These are phyloP conservation scores for Trypanosoma congolense DNA, from an alignment of 208 protist genomes.

Conservation along the genomic window DNA sequence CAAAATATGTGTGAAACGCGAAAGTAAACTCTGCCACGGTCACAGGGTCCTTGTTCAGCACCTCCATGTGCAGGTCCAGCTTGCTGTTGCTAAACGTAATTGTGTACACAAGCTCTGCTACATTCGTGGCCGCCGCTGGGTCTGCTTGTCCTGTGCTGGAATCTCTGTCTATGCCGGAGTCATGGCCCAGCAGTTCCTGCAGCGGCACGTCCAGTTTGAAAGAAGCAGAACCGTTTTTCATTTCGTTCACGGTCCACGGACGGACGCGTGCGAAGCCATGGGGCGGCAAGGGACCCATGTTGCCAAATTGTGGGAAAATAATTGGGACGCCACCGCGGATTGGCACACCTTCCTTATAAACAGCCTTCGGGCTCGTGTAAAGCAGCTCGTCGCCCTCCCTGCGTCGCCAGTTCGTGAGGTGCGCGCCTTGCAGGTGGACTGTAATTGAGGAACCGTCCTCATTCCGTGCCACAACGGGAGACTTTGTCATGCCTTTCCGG, in stretches of 20 bases:
- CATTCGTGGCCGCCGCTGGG: neutral
- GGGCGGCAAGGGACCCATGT: slow-evolving; percentile 47
- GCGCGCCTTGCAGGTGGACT: slow-evolving; percentile 82
- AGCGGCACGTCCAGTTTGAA: slow-evolving; percentile 14
- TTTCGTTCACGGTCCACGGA: slow-evolving; percentile 18
- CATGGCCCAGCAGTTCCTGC: neutral
- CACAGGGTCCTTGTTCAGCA: slow-evolving; percentile 50
- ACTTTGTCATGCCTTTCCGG: neutral
- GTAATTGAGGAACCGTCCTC: slow-evolving; percentile 66
- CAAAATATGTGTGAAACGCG: slow-evolving; percentile 88
- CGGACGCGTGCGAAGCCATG: slow-evolving; percentile 79
- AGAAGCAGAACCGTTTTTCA: slow-evolving; percentile 10
- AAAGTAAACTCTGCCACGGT: slow-evolving; percentile 52
- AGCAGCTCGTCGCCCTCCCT: slow-evolving; percentile 56
- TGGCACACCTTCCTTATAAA: slow-evolving; percentile 57
- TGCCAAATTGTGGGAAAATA: slow-evolving; percentile 86
- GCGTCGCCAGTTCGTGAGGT: slow-evolving; percentile 78
- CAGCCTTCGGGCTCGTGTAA: slow-evolving; percentile 77
- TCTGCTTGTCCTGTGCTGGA: neutral
- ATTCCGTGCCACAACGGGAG: slow-evolving; percentile 7
- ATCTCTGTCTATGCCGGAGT: neutral
- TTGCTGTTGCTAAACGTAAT: slow-evolving; percentile 61
- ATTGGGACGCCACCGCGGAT: slow-evolving; percentile 87
- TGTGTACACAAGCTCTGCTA: slow-evolving; percentile 41
- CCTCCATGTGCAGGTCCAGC: slow-evolving; percentile 56